Percentiles rank a stretch among this genome's conserved stretches.
Evolutionary conservation across 1,284 basidiomycete genomes (phyloP).

Genomic region (Cutaneotrichosporon dermatis): DNA sequence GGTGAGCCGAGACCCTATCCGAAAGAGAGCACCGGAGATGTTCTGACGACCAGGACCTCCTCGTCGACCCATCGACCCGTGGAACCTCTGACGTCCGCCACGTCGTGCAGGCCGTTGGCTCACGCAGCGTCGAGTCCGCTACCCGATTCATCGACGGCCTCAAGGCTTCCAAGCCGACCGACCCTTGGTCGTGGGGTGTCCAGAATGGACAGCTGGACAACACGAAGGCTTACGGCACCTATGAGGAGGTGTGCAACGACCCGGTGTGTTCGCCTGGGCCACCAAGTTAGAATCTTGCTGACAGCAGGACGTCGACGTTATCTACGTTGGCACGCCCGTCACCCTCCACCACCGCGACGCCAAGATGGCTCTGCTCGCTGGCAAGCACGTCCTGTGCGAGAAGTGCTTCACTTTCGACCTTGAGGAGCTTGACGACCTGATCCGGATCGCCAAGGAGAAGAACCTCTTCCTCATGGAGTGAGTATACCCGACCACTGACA

Average conservation of each 20-base stretch:
- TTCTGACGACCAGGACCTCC: slow-evolving; percentile 24
- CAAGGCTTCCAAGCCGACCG: slow-evolving; percentile 14
- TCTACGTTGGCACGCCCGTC: slow-evolving; percentile 84
- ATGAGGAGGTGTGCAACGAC: slow-evolving; percentile 70
- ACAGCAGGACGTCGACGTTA: slow-evolving; percentile 64
- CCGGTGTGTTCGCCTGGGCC: not conserved
- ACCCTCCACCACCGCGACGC: slow-evolving; percentile 75
- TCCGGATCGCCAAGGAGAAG: slow-evolving; percentile 66
- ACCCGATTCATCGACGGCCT: slow-evolving; percentile 61
- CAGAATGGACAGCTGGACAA: slow-evolving; percentile 26
- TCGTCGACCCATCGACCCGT: slow-evolving; percentile 49
- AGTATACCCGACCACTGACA: slow-evolving; percentile 40
- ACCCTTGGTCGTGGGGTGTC: slow-evolving; percentile 25
- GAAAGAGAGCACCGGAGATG: not conserved
- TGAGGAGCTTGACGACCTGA: slow-evolving; percentile 56
- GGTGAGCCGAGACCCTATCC: slow-evolving; percentile 18
- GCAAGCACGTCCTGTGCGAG: slow-evolving; percentile 82
- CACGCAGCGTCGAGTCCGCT: slow-evolving; percentile 65
- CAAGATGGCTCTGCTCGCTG: slow-evolving; percentile 66
- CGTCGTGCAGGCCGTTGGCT: slow-evolving; percentile 71
- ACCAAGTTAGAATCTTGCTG: no score
- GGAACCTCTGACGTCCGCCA: slow-evolving; percentile 64
- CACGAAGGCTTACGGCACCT: slow-evolving; percentile 68
- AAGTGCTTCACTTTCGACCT: slow-evolving; percentile 57
- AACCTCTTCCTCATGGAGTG: slow-evolving; percentile 84